phyloP scores from a whole-genome alignment of 129 eudicot genomes.

The Glebionis coronaria region DNA sequence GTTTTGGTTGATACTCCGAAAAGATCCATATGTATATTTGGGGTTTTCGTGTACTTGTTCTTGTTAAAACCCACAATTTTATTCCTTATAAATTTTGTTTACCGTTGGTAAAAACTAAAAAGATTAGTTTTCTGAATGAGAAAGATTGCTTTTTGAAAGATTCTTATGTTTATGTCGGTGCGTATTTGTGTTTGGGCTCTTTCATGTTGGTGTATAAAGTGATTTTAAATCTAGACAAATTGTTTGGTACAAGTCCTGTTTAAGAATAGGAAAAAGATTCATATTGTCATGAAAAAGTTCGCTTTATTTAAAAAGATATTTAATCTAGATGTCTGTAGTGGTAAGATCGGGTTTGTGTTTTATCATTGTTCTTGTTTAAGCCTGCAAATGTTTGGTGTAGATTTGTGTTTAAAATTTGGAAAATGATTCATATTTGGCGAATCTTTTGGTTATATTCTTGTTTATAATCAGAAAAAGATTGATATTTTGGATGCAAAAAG shows the following conservation, averaged over 20 bases:
- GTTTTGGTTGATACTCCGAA: neutral
- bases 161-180: neutral
- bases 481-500: slow-evolving; percentile 5
- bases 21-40: neutral
- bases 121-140: too few species aligned
- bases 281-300: too few species aligned
- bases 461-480: neutral
- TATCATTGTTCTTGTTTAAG: slow-evolving; percentile 12
- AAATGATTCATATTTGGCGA: neutral
- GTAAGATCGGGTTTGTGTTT: slow-evolving; percentile 3
- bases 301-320: too few species aligned
- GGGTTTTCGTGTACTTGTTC: neutral
- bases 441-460: neutral
- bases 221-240: too few species aligned
- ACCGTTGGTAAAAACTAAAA: too few species aligned
- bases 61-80: neutral
- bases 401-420: neutral
- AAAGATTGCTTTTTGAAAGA: too few species aligned
- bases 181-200: neutral
- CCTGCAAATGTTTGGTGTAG: neutral
- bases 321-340: too few species aligned
- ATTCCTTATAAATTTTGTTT: too few species aligned
- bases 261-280: too few species aligned
- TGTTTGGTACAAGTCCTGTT: too few species aligned
- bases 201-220: too few species aligned